These are phyloP conservation scores for Zanthoxylum bungeanum DNA, from an alignment of 345 rosid genomes.

Conservation along the genomic window DNA sequence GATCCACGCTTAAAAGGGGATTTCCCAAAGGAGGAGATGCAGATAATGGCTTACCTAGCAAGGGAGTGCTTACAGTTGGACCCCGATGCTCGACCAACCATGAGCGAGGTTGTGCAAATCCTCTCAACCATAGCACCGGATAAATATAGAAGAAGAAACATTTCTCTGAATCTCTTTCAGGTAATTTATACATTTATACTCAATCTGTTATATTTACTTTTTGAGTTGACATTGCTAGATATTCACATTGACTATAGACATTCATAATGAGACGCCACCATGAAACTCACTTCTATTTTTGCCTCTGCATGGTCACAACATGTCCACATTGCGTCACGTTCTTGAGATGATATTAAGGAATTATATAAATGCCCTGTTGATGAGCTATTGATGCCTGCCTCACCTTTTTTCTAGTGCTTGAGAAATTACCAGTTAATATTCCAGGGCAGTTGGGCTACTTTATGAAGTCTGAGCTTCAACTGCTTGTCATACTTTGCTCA, in stretches of 20 bases:
- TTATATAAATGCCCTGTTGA: background rate
- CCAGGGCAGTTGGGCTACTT: background rate
- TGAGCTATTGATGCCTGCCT: background rate
- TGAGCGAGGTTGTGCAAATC: conserved; percentile 97
- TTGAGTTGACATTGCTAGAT: background rate
- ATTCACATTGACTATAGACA: background rate
- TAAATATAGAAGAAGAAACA: conserved; percentile 58
- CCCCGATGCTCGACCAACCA: conserved; percentile 90
- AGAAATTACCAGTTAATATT: background rate
- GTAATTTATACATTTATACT: conserved; percentile 28
- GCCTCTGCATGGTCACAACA: background rate
- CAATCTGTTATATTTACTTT: background rate
- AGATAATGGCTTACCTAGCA: conserved; percentile 90
- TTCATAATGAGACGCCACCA: background rate
- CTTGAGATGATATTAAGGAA: background rate
- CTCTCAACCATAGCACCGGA: conserved; percentile 82
- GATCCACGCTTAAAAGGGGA: conserved; percentile 70
- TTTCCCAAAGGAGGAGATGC: conserved; percentile 84
- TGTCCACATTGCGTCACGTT: background rate
- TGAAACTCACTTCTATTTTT: background rate
- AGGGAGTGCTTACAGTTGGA: conserved; percentile 89
- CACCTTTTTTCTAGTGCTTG: background rate
- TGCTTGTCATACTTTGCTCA: background rate
- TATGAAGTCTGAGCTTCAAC: background rate
- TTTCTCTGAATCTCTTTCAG: conserved; percentile 67